Evolutionary conservation across 768 basidiomycete species (phyloP), one percentile per base, ranked within the genome.

Genomic region (Russula emetica): DNA sequence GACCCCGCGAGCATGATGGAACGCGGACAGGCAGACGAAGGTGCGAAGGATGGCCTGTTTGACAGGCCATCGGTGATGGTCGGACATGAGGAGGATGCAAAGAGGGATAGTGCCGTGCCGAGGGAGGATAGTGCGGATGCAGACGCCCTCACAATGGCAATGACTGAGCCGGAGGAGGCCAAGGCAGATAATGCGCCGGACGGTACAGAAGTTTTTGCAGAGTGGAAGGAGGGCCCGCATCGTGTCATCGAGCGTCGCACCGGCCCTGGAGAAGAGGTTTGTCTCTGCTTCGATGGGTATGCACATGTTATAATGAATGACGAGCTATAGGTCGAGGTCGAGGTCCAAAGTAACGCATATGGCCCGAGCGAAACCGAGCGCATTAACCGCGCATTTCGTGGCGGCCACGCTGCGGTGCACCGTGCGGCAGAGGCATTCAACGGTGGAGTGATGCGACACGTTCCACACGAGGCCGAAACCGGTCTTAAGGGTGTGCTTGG

Each of bases 181-280:
- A 74, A 74, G 57, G 74, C 74, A 14, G 78, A 82, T 51, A 72
- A 70, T 8, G 76, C 75, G 11, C 80, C 82, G 2, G 81, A 85
- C 64, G 81, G 82, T 20, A 72, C 66, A 1, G 79, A 74, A 49
- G 63, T 72, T 11, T 67, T 77, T 3, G 67, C 77, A 28, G 86
- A 90, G 69, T 93, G 88, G 85, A 78, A 79, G 70, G 90, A 94
- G 70, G 89, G 89, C 3, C 78, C 81, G 34, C 82, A 87, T 71
- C 78, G 78, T 36, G 72, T 94, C 51, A 76, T 91, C 34, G 92
- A 94, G 70, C 76, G 81, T 42, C 79, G 81, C 11, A 70, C 68
- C 5, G 82, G 82, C 1, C 82, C 82, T 5, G 86, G 85, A 26
- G 83, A 84, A 61, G 90, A 90, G 77, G 89, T 90, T 61, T n/a